Conservation (phyloP, 1,284 basidiomycete genomes). For the Puccinia coronata region DNA sequence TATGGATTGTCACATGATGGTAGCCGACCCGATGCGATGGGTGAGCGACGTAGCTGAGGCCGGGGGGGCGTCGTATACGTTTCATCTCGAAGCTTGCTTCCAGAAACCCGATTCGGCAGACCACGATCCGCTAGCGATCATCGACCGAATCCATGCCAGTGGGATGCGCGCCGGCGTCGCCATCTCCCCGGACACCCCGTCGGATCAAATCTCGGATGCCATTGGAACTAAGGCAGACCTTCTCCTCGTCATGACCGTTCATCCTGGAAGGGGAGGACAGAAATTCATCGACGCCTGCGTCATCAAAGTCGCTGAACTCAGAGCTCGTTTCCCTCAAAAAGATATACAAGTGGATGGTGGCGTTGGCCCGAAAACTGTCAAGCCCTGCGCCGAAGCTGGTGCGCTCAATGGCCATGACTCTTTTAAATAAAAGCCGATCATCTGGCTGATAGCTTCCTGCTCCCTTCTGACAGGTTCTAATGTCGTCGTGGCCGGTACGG, state of each 20-base stretch:
- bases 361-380: slow-evolving; percentile 86
- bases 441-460: background rate
- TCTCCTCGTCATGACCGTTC: slow-evolving; percentile 96
- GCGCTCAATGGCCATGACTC: slow-evolving; percentile 11
- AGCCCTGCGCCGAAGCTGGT: slow-evolving; percentile 87
- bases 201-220: slow-evolving; percentile 77
- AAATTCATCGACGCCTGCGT: slow-evolving; percentile 94
- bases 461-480: slow-evolving; percentile 68
- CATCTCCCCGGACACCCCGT: slow-evolving; percentile 88
- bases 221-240: slow-evolving; percentile 80
- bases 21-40: slow-evolving; percentile 92
- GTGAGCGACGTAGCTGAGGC: slow-evolving; percentile 92
- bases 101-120: slow-evolving; percentile 9
- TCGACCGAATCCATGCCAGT: slow-evolving; percentile 71
- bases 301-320: slow-evolving; percentile 75
- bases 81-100: slow-evolving; percentile 81
- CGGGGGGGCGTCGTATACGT: slow-evolving; percentile 91
- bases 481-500: slow-evolving; percentile 96
- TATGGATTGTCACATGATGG: slow-evolving; percentile 99
- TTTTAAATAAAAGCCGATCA: too few relatives aligned
- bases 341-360: slow-evolving; percentile 99
- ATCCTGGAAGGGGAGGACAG: slow-evolving; percentile 82
- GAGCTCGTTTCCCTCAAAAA: slow-evolving; percentile 78
- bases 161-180: slow-evolving; percentile 90
- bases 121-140: slow-evolving; percentile 66